These are phyloP conservation scores for Penicillium sp. DNA, from an alignment of 2,329 filamentous ascomycete genomes.

Conservation along the genomic window DNA sequence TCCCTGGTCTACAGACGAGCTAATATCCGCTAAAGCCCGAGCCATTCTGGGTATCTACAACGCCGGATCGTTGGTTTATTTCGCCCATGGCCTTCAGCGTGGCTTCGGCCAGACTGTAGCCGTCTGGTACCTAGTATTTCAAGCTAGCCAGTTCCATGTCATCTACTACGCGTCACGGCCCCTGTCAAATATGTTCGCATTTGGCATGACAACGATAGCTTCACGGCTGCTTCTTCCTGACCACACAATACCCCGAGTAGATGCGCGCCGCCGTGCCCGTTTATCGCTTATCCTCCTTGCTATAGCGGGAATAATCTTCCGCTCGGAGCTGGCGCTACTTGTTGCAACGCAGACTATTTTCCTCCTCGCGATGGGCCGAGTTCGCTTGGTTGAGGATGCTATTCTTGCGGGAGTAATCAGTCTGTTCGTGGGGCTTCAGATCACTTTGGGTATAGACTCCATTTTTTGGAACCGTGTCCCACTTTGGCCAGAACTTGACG, in stretches of 20 bases:
- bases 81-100: slow-evolving; percentile 65
- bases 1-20: neutral
- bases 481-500: slow-evolving; percentile 87
- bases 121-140: slow-evolving; percentile 79
- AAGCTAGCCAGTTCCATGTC: slow-evolving; percentile 86
- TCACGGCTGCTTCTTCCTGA: slow-evolving; percentile 57
- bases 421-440: slow-evolving; percentile 65
- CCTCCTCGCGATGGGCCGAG: slow-evolving; percentile 61
- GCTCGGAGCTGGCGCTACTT: slow-evolving; percentile 84
- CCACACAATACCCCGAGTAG: slow-evolving; percentile 3
- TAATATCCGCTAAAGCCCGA: slow-evolving; percentile 58
- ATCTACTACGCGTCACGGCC: slow-evolving; percentile 91
- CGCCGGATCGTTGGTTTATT: slow-evolving; percentile 67
- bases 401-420: slow-evolving; percentile 69
- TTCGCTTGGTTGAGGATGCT: slow-evolving; percentile 59
- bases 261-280: slow-evolving; percentile 37
- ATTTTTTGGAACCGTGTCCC: slow-evolving; percentile 85
- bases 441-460: slow-evolving; percentile 80
- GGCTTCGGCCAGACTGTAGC: slow-evolving; percentile 71
- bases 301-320: slow-evolving; percentile 80
- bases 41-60: slow-evolving; percentile 79
- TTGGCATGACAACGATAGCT: slow-evolving; percentile 63
- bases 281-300: slow-evolving; percentile 76
- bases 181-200: slow-evolving; percentile 95
- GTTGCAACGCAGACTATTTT: slow-evolving; percentile 70